These are phyloP conservation scores for Avicennia marina DNA, from an alignment of 257 asterid genomes.

Conservation along the genomic window DNA sequence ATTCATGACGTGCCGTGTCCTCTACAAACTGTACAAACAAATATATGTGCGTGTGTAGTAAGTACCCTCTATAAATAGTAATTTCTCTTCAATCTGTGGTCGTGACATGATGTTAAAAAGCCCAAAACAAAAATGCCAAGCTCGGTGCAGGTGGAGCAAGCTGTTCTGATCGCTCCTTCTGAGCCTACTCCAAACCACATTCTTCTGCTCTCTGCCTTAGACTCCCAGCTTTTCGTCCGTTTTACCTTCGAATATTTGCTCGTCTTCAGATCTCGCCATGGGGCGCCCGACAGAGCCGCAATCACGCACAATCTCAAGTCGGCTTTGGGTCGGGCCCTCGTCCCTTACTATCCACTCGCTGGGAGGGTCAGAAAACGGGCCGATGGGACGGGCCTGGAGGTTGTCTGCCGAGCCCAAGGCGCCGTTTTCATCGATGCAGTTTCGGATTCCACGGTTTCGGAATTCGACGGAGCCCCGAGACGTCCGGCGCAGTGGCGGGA, in stretches of 20 bases:
- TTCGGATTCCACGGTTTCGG: slow-evolving; percentile 29
- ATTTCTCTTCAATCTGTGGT: too few species aligned
- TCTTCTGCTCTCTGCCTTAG: slow-evolving; percentile 64
- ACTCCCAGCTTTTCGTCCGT: slow-evolving; percentile 67
- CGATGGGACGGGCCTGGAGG: slow-evolving; percentile 57
- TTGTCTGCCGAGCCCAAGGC: slow-evolving; percentile 57
- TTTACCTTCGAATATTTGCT: slow-evolving; percentile 58
- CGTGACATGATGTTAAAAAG: too few species aligned
- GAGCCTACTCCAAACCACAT: slow-evolving; percentile 49
- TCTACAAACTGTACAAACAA: too few species aligned
- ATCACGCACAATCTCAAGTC: slow-evolving; percentile 31
- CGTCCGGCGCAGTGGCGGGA: slow-evolving; percentile 38
- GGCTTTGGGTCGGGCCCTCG: slow-evolving; percentile 43
- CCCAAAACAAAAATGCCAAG: slow-evolving; percentile 26
- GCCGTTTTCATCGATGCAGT: slow-evolving; percentile 47
- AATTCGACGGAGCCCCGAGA: slow-evolving; percentile 37
- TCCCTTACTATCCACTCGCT: slow-evolving; percentile 67
- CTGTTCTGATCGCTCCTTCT: slow-evolving; percentile 43
- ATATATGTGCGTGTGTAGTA: not conserved
- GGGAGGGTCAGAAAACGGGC: slow-evolving; percentile 54
- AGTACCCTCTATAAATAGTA: not conserved
- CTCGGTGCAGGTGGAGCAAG: slow-evolving; percentile 45
- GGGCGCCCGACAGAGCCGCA: slow-evolving; percentile 23
- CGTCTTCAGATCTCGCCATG: slow-evolving; percentile 34
- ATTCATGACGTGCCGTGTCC: too few species aligned